These are phyloP conservation scores for Phaeosphaeriaceae sp. DNA, from an alignment of 2,329 filamentous ascomycete genomes.

Conservation along the genomic window DNA sequence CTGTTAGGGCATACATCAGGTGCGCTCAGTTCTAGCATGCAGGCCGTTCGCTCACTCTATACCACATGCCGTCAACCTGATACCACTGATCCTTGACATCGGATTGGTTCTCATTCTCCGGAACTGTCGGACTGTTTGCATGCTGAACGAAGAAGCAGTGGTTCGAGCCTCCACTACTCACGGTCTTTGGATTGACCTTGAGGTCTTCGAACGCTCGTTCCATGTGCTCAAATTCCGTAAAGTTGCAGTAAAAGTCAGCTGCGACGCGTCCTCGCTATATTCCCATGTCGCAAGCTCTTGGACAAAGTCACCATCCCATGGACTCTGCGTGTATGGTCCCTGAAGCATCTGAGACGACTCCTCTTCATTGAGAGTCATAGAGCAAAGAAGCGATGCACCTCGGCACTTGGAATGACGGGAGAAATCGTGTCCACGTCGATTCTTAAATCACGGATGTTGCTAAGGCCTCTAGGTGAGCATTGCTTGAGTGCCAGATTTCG, in stretches of 20 bases:
- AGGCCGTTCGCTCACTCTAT: no score
- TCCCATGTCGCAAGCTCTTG: constrained; percentile 16
- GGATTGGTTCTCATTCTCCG: no score
- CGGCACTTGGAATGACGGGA: constrained; percentile 8
- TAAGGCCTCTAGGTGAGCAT: neutral
- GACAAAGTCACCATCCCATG: constrained; percentile 6
- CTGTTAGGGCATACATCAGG: no score
- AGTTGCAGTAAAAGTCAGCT: neutral
- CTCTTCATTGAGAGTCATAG: constrained; percentile 9
- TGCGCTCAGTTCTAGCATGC: no score
- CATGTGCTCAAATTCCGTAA: neutral
- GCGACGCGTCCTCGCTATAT: constrained; percentile 2
- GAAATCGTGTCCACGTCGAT: neutral
- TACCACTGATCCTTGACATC: no score
- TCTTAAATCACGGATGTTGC: neutral
- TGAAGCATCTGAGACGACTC: constrained; percentile 6
- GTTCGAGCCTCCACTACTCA: no score
- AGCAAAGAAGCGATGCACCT: constrained; percentile 10
- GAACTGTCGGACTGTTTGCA: no score
- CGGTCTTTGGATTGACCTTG: neutral
- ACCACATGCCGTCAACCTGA: no score
- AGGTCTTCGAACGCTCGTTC: neutral
- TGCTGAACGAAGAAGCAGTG: no score
- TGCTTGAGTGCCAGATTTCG: no score
- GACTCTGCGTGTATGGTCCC: constrained; percentile 10